Evolutionary conservation across 805 yeast genomes (phyloP).

Genomic region (Lipomyces anomalus): DNA sequence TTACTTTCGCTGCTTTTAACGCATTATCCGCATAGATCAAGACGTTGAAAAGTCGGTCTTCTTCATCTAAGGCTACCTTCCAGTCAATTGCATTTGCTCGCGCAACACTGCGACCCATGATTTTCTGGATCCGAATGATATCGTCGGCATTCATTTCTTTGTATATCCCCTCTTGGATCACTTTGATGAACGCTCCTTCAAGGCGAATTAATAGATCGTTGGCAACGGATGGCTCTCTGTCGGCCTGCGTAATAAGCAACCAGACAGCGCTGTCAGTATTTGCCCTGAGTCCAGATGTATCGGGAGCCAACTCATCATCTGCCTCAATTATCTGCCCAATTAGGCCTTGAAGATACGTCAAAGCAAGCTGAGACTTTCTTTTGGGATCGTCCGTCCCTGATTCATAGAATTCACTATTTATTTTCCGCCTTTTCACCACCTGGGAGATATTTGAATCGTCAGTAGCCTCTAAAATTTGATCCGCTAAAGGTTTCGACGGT

Average conservation of each 20-base stretch:
- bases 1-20: constrained; percentile 12
- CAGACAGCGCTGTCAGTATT: neutral
- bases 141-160: constrained; percentile 10
- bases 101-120: constrained; percentile 10
- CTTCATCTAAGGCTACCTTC: constrained; percentile 6
- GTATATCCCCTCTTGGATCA: constrained; percentile 1
- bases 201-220: constrained; percentile 14
- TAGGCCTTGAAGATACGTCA: constrained; percentile 7
- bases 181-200: constrained; percentile 10
- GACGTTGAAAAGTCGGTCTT: neutral
- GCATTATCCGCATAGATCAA: constrained; percentile 9
- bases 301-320: constrained; percentile 14
- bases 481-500: neutral
- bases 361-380: constrained; percentile 1
- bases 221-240: constrained; percentile 7
- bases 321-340: constrained; percentile 18
- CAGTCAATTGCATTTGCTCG: constrained; percentile 5
- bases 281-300: constrained; percentile 14
- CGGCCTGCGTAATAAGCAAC: neutral
- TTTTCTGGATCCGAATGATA: constrained; percentile 14
- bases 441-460: constrained; percentile 1
- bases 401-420: neutral
- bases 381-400: constrained; percentile 2
- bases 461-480: neutral
- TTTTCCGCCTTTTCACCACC: constrained; percentile 1